Evolutionary conservation across 2,329 filamentous ascomycete genomes (phyloP), one percentile per base, ranked within the genome.

Genomic region (Fusarium sp.): DNA sequence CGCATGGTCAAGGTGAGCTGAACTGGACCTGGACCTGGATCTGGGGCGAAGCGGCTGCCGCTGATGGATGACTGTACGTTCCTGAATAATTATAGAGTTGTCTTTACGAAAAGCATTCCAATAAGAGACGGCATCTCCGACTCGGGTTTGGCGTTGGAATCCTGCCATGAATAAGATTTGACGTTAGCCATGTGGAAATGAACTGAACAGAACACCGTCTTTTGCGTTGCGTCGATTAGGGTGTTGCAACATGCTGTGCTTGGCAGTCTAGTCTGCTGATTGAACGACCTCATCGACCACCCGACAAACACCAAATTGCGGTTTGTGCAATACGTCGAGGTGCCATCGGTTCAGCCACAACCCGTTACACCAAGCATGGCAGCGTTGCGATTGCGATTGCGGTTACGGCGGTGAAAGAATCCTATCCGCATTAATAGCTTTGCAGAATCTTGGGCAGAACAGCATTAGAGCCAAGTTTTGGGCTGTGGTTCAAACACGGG

Each of bases 391-490:
- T 54, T 65, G 60, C 55, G 43, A 32, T 45, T 37, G 41, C 27
- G 30, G 56, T 61, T 71, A 66, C 54, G 50, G 71, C 72, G 72
- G 71, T 46, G 61, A 62, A 51, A 46, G 58, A 49, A 53, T 65
- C 23, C 30, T 42, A 51, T 55, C 65, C 53, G 21, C 53, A 69
- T 69, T 56, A 53, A 71, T 72, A 55, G 53, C 66, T 69, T 63
- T 69, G 67, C 67, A 55, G 63, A 59, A 50, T 63, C 67, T 69
- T 56, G 57, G 63, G 68, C 48, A 71, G 63, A 59, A 37, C 59
- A 59, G 63, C 68, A 71, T 60, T 68, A 65, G 67, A 68, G 67
- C 58, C 54, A 57, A 68, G 66, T 62, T 50, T 62, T 71, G 67
- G 63, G 62, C 54, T 53, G 56, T 56, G 21, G 43, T 62, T 64